These are phyloP conservation scores for Hemisphaericaspora subhashii DNA, from an alignment of 1,139 yeast genomes.

Conservation along the genomic window DNA sequence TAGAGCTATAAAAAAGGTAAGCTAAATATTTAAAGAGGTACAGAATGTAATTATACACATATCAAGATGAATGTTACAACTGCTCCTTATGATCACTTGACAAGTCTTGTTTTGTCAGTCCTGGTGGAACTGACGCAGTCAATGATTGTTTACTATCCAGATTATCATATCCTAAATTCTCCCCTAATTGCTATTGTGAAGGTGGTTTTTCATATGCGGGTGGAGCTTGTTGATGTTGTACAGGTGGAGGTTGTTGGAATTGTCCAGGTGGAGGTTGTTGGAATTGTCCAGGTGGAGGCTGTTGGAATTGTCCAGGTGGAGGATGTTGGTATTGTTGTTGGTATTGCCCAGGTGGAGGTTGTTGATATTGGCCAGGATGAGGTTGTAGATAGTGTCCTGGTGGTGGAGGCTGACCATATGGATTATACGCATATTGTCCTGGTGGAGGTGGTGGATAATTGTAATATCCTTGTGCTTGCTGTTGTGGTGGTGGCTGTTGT, in stretches of 20 bases:
- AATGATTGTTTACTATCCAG: too few relatives aligned
- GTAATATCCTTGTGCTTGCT: not conserved
- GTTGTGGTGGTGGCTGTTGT: constrained; percentile 6
- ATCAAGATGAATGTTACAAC: too few relatives aligned
- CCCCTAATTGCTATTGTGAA: too few relatives aligned
- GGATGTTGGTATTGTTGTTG: not conserved
- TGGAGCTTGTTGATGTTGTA: not conserved
- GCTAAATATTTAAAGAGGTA: too few relatives aligned
- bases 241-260: not conserved
- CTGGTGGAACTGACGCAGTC: too few relatives aligned
- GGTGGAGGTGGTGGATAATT: not conserved
- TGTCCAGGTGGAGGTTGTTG: not conserved
- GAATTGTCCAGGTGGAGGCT: not conserved
- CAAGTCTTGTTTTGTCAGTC: too few relatives aligned
- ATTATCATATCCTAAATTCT: too few relatives aligned
- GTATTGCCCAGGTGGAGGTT: constrained; percentile 21
- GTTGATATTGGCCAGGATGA: constrained; percentile 21
- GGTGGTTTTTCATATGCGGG: too few relatives aligned
- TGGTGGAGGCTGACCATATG: not conserved
- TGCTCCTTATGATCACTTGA: too few relatives aligned
- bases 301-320: too few relatives aligned
- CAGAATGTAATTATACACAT: too few relatives aligned
- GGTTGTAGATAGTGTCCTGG: constrained; percentile 9
- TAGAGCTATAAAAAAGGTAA: too few relatives aligned
- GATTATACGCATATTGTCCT: not conserved